Conservation (phyloP, 208 protist genomes). For the Trypanosoma boissoni region DNA sequence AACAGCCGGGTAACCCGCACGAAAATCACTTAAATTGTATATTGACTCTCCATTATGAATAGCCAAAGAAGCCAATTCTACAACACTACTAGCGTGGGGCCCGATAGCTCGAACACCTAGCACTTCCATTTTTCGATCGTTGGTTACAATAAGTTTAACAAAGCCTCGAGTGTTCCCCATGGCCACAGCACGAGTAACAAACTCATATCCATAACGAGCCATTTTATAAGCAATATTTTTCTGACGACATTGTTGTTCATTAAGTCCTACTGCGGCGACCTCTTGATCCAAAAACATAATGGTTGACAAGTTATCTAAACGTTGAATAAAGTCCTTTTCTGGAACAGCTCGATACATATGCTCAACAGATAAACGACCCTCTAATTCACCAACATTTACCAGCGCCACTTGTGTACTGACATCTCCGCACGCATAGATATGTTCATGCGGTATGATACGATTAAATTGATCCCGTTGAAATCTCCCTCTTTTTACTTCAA, state of each 20-base stretch:
- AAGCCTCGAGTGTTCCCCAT: constrained; percentile 90
- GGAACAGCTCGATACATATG: constrained; percentile 78
- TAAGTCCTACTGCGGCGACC: constrained; percentile 82
- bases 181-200: constrained; percentile 74
- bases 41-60: constrained; percentile 84
- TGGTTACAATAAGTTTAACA: constrained; percentile 90
- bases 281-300: constrained; percentile 94
- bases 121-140: constrained; percentile 86
- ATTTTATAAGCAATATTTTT: constrained; percentile 82
- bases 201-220: constrained; percentile 87
- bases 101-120: constrained; percentile 87
- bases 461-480: constrained; percentile 60
- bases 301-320: constrained; percentile 86
- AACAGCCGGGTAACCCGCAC: constrained; percentile 78
- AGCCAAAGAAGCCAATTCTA: constrained; percentile 85
- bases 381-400: constrained; percentile 86
- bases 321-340: constrained; percentile 59
- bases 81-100: constrained; percentile 84
- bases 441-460: constrained; percentile 58
- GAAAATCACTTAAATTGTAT: constrained; percentile 67
- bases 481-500: constrained; percentile 37
- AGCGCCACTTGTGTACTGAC: constrained; percentile 68
- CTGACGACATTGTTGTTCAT: constrained; percentile 81
- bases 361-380: constrained; percentile 74
- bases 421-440: constrained; percentile 90